Evolutionary conservation across 148 eudicot species (phyloP).

Genomic region (Beta vulgaris): DNA sequence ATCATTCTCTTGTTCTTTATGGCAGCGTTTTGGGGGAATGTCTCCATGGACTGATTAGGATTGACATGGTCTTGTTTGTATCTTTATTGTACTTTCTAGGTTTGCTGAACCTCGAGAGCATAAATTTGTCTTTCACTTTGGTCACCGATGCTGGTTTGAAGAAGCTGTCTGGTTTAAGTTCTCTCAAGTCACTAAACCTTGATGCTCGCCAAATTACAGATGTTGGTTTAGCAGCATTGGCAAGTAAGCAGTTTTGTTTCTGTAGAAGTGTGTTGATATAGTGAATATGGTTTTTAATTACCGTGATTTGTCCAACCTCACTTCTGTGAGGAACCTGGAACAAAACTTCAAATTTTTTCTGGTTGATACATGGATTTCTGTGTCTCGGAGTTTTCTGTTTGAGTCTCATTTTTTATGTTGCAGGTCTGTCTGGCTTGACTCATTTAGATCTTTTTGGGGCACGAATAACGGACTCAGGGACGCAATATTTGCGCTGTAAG

Average conservation of each 20-base stretch:
- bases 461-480: conserved; percentile 76
- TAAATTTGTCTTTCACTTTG: conserved; percentile 84
- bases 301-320: not conserved
- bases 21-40: not conserved
- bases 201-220: conserved; percentile 90
- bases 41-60: not conserved
- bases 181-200: conserved; percentile 78
- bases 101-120: conserved; percentile 65
- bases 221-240: conserved; percentile 80
- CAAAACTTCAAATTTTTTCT: not conserved
- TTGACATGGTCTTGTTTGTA: not conserved
- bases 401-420: conserved; percentile 15
- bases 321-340: not conserved
- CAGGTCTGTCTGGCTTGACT: conserved; percentile 87
- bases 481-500: conserved; percentile 57
- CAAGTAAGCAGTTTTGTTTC: conserved; percentile 49
- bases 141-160: conserved; percentile 76
- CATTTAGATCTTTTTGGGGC: conserved; percentile 98
- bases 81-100: conserved; percentile 38
- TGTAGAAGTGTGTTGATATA: not conserved
- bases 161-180: conserved; percentile 77
- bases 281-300: not conserved
- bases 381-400: not conserved
- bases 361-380: not conserved
- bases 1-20: not conserved